phyloP scores from a whole-genome alignment of 1,284 basidiomycete genomes.

The Anthracocystis panici-leucophaei region DNA sequence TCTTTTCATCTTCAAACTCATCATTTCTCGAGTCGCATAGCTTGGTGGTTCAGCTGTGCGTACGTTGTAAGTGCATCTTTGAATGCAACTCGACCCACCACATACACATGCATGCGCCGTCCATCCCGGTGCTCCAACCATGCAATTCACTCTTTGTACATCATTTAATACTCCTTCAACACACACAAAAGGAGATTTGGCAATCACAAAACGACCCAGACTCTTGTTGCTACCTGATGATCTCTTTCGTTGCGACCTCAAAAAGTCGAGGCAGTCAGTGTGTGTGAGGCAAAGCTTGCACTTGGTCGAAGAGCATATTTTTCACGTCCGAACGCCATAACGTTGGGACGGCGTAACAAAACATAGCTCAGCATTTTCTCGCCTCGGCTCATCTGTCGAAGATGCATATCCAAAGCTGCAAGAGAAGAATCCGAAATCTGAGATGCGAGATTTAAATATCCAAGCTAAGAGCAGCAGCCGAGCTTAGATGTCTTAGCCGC shows the following conservation, averaged over 20 bases:
- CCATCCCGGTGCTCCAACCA: conserved; percentile 18
- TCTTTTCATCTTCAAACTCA: not conserved
- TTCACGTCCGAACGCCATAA: too few relatives aligned
- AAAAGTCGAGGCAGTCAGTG: not conserved
- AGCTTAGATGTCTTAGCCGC: not conserved
- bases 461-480: conserved; percentile 15
- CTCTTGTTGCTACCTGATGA: conserved; percentile 30
- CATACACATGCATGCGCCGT: conserved; percentile 30
- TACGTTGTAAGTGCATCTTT: not conserved
- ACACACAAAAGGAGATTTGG: conserved; percentile 27
- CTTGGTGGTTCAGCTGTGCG: conserved; percentile 44
- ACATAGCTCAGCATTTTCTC: too few relatives aligned
- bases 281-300: not conserved
- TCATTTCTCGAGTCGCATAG: conserved; percentile 13
- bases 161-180: conserved; percentile 30
- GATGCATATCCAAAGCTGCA: conserved; percentile 14
- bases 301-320: too few relatives aligned
- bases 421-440: conserved; percentile 29
- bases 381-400: not conserved
- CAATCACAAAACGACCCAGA: conserved; percentile 35
- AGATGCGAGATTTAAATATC: conserved; percentile 8
- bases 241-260: not conserved
- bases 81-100: conserved; percentile 28
- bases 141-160: conserved; percentile 41
- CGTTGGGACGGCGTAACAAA: too few relatives aligned